A percentile compares a stretch with the other conserved stretches of the same genome.
These are phyloP conservation scores for Pseudogymnoascus sp. DNA, from an alignment of 2,329 filamentous ascomycete species.

Conservation along the genomic window DNA sequence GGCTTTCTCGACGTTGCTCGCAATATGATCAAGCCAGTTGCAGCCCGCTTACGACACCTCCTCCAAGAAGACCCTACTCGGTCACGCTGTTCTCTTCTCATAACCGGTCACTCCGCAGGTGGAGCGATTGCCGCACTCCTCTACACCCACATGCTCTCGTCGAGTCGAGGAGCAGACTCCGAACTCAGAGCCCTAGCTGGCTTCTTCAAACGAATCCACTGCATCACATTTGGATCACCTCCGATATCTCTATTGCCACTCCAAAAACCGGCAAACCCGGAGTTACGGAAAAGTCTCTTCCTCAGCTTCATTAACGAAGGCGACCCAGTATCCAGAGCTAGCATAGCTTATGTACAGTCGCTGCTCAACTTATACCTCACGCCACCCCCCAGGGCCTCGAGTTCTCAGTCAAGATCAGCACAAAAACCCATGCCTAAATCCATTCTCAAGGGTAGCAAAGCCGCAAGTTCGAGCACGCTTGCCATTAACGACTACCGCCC, in stretches of 20 bases:
- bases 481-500: conserved; percentile 18
- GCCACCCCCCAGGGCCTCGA: conserved; percentile 40
- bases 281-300: conserved; percentile 62
- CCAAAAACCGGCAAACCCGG: conserved; percentile 43
- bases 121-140: conserved; percentile 75
- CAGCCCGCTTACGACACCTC: conserved; percentile 59
- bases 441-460: conserved; percentile 11
- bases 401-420: not conserved
- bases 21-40: conserved; percentile 68
- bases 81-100: conserved; percentile 61
- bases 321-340: conserved; percentile 70
- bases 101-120: conserved; percentile 81
- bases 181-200: conserved; percentile 63
- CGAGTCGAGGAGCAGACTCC: conserved; percentile 46
- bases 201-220: conserved; percentile 73
- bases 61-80: conserved; percentile 65
- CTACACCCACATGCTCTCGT: conserved; percentile 72
- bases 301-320: conserved; percentile 79
- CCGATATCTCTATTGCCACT: conserved; percentile 68
- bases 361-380: conserved; percentile 63
- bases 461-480: conserved; percentile 19
- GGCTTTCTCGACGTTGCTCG: conserved; percentile 72
- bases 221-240: conserved; percentile 77
- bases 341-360: conserved; percentile 66
- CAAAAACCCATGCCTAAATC: conserved; percentile 7